These are phyloP conservation scores for Podospora sp. DNA, from an alignment of 495 filamentous ascomycete species.

Conservation along the genomic window DNA sequence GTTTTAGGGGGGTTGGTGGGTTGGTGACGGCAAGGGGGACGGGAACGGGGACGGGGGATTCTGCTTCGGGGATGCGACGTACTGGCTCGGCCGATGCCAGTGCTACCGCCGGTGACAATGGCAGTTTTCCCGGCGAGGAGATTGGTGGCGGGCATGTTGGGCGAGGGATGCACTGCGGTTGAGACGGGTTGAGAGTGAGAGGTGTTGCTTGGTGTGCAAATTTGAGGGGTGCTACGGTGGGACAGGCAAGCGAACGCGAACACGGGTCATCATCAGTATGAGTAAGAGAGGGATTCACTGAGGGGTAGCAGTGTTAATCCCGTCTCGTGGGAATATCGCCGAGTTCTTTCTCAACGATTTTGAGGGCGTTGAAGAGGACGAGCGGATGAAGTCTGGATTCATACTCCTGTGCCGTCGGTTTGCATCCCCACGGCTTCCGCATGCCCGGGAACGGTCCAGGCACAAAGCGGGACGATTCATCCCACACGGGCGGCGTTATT, in stretches of 20 bases:
- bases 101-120: constrained; percentile 75
- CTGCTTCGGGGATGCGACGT: constrained; percentile 31
- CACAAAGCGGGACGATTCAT: not conserved
- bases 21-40: no score
- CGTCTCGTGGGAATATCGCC: not conserved
- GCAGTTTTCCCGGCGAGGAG: constrained; percentile 69
- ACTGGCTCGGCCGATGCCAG: constrained; percentile 77
- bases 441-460: not conserved
- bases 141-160: constrained; percentile 45
- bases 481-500: not conserved
- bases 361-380: not conserved
- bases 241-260: not conserved
- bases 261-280: not conserved
- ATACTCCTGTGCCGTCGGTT: not conserved
- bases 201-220: not conserved
- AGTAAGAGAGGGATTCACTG: not conserved
- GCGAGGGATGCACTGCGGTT: not conserved
- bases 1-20: no score
- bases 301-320: not conserved
- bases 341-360: no score
- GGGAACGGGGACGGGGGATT: no score
- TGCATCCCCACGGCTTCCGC: not conserved
- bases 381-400: not conserved
- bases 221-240: not conserved
- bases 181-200: not conserved